phyloP scores from a whole-genome alignment of 768 basidiomycete genomes.

The Lactifluus hygrophoroides region DNA sequence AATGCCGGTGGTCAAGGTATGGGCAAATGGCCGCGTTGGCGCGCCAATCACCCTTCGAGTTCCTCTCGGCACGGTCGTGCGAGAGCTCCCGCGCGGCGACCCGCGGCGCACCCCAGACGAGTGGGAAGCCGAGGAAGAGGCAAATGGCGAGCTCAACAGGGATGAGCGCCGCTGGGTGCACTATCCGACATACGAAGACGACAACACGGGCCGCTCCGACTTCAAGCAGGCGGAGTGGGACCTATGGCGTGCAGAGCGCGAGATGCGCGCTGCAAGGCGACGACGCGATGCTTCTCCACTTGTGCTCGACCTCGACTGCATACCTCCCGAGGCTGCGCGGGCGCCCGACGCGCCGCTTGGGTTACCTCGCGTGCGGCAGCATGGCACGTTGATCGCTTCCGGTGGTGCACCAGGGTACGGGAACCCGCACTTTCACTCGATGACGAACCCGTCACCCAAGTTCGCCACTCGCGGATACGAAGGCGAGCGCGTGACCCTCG shows the following conservation, averaged over 20 bases:
- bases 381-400: slow-evolving; percentile 58
- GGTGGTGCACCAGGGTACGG: slow-evolving; percentile 82
- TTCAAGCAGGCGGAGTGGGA: slow-evolving; percentile 67
- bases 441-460: slow-evolving; percentile 71
- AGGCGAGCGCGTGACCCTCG: slow-evolving; percentile 73
- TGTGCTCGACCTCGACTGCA: slow-evolving; percentile 49
- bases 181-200: slow-evolving; percentile 59
- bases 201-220: slow-evolving; percentile 51
- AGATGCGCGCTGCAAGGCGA: slow-evolving; percentile 40
- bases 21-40: too few species aligned
- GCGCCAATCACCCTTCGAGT: too few species aligned
- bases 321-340: slow-evolving; percentile 33
- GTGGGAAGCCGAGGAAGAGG: slow-evolving; percentile 67
- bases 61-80: too few species aligned
- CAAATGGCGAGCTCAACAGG: slow-evolving; percentile 37
- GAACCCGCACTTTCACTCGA: slow-evolving; percentile 75
- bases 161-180: slow-evolving; percentile 66
- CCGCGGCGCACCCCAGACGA: too few species aligned
- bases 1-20: too few species aligned
- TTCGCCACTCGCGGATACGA: slow-evolving; percentile 72
- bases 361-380: slow-evolving; percentile 38
- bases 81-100: too few species aligned
- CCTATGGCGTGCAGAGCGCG: slow-evolving; percentile 53
- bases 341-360: slow-evolving; percentile 57
- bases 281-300: slow-evolving; percentile 38